Conservation (phyloP, 2,329 filamentous ascomycete species). For the Curvularia eragrostidis region DNA sequence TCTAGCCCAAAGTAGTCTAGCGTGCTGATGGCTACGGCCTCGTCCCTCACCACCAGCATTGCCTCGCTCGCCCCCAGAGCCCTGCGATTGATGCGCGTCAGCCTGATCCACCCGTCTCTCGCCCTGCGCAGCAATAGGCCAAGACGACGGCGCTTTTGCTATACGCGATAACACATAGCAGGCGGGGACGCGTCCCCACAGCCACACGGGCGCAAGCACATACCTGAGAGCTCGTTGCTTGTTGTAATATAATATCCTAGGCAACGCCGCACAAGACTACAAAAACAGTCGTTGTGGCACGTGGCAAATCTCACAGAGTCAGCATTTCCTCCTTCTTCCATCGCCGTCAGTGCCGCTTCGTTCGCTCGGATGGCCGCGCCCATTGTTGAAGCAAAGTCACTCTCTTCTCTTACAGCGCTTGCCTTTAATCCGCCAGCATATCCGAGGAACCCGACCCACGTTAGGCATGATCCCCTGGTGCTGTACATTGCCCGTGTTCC, state of each 20-base stretch:
- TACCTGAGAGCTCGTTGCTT: slow-evolving; percentile 28
- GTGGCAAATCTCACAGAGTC: slow-evolving; percentile 14
- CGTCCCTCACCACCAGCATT: slow-evolving; percentile 19
- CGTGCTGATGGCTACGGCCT: slow-evolving; percentile 16
- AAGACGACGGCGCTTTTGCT: slow-evolving; percentile 21
- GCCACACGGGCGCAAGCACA: slow-evolving; percentile 36
- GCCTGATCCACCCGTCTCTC: slow-evolving; percentile 21
- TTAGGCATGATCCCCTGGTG: slow-evolving; percentile 72
- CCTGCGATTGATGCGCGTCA: slow-evolving; percentile 22
- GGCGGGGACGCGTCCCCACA: slow-evolving; percentile 37
- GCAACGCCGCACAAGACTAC: slow-evolving; percentile 16
- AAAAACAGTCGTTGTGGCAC: slow-evolving; percentile 10
- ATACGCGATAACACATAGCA: slow-evolving; percentile 17
- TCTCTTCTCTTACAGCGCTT: slow-evolving; percentile 78
- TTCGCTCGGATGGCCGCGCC: slow-evolving; percentile 38
- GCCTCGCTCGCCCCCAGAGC: slow-evolving; percentile 20
- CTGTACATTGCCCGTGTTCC: slow-evolving; percentile 95
- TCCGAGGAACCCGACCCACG: slow-evolving; percentile 75
- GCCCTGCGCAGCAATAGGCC: slow-evolving; percentile 20
- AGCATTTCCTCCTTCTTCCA: slow-evolving; percentile 15
- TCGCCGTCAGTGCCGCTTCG: slow-evolving; percentile 16
- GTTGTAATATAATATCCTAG: slow-evolving; percentile 31
- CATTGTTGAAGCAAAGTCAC: slow-evolving; percentile 78
- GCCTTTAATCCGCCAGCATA: slow-evolving; percentile 88
- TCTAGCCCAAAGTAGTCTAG: slow-evolving; percentile 11